A percentile compares a stretch with the other conserved stretches of the same genome.
These are phyloP conservation scores for Pilobolus umbonatus DNA, from an alignment of 192 early-diverging fungal genomes.

Conservation along the genomic window DNA sequence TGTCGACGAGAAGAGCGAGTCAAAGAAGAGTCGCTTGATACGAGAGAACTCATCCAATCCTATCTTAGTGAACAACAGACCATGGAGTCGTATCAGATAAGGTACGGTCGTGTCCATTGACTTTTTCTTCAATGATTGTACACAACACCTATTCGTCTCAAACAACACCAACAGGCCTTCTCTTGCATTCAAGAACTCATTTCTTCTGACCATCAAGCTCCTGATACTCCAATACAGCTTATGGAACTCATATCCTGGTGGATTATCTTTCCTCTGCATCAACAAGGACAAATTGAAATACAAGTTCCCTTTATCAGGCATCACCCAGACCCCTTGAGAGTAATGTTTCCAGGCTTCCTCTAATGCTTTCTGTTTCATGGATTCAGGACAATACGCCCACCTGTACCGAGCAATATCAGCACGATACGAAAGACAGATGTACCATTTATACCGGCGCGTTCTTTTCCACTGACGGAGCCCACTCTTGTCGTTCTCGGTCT, in stretches of 20 bases:
- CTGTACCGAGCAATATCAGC: conserved; percentile 52
- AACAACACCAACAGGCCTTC: conserved; percentile 48
- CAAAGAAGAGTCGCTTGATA: conserved; percentile 20
- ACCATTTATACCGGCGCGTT: conserved; percentile 37
- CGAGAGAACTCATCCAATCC: conserved; percentile 49
- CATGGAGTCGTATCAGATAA: conserved; percentile 46
- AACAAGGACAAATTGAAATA: conserved; percentile 50
- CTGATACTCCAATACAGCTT: conserved; percentile 21
- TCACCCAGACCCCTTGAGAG: conserved; percentile 13
- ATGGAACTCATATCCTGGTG: conserved; percentile 30
- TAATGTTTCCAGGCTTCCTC: conserved; percentile 39
- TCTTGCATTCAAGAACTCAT: conserved; percentile 45
- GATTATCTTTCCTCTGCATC: conserved; percentile 22
- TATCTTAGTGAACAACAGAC: conserved; percentile 57
- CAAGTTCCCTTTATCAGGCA: conserved; percentile 37
- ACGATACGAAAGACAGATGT: conserved; percentile 39
- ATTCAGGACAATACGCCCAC: conserved; percentile 38
- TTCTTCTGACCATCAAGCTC: conserved; percentile 46
- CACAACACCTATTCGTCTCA: conserved; percentile 40
- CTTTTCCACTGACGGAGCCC: background rate
- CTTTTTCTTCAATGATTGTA: conserved; percentile 12
- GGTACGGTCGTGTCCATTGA: conserved; percentile 9
- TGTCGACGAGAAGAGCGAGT: conserved; percentile 11
- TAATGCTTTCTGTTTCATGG: conserved; percentile 16
- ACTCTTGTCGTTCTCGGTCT: conserved; percentile 1